Base-by-base conservation (phyloP, 257 asterid species). In the Sherardia arvensis region DNA sequence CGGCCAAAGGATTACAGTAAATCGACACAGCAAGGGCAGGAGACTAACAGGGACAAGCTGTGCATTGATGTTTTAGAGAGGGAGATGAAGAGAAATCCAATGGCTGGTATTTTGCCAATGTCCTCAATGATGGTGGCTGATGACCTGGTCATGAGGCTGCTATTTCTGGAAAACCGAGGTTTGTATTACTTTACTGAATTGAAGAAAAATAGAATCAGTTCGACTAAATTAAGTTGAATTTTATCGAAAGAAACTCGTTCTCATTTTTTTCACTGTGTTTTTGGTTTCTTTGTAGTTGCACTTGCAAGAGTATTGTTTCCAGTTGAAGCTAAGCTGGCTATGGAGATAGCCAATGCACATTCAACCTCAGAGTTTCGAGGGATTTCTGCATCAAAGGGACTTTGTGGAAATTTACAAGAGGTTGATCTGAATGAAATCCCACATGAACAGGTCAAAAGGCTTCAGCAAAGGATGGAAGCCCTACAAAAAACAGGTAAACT, bases 131-230 rank as follows among this genome's bases (percentile, higher is more conserved):
- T 76, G 79, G 84, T 77, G 69, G 87, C 95, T 23, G 90, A 86
- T 79, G 94, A 91, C 79, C 77, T 91, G 28, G 74, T 77, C 69
- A 88, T 91, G 98, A 81, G 74, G 76, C 85, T 91, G 74, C 84
- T 84, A 32, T 81, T 91, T 34, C 80, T 86, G 67, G 98, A 91
- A 75, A 88, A 91, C 45, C 67, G 98, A 83, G 98, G 98, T 91
- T 80, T 30, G 64, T 43, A n/a, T n/a, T n/a, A n/a, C n/a, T n/a
- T n/a, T n/a, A n/a, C n/a, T n/a, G n/a, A n/a, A n/a, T n/a, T n/a
- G n/a, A n/a, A n/a, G n/a, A n/a, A n/a, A n/a, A n/a, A n/a, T n/a
- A n/a, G n/a, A n/a, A n/a, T n/a, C n/a, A n/a, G n/a, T n/a, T n/a
- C n/a, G n/a, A n/a, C n/a, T n/a, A n/a, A n/a, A n/a, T n/a, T n/a